Evolutionary conservation across 2,329 filamentous ascomycete genomes (phyloP).

Genomic region (Penicillium sp.): DNA sequence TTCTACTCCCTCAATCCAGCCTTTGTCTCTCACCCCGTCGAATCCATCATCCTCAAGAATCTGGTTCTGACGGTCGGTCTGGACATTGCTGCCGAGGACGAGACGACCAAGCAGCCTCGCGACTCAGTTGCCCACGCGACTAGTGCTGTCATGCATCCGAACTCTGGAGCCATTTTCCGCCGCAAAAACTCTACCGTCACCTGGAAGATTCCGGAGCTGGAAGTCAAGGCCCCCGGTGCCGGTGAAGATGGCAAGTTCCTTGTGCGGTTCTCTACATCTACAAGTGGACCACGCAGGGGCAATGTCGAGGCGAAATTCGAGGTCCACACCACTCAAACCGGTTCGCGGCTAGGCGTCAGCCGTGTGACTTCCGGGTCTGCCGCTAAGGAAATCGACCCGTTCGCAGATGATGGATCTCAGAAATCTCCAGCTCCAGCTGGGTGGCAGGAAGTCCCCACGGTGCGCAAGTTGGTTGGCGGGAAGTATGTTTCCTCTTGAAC

Average conservation of each 20-base stretch:
- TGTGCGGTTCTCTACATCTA: conserved; percentile 74
- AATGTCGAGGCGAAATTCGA: conserved; percentile 84
- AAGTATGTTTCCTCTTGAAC: conserved; percentile 63
- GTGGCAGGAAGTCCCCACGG: conserved; percentile 67
- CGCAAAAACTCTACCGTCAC: conserved; percentile 47
- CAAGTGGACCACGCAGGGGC: conserved; percentile 67
- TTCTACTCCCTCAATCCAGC: conserved; percentile 79
- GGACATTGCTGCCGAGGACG: conserved; percentile 41
- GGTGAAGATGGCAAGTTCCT: conserved; percentile 68
- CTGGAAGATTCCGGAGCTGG: conserved; percentile 51
- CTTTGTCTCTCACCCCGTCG: conserved; percentile 49
- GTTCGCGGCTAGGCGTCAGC: conserved; percentile 65
- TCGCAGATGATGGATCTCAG: conserved; percentile 46
- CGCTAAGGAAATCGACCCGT: conserved; percentile 44
- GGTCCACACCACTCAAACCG: conserved; percentile 53
- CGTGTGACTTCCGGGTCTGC: conserved; percentile 28
- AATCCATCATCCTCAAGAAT: conserved; percentile 65
- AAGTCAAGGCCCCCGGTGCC: conserved; percentile 45
- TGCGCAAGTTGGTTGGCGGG: conserved; percentile 68
- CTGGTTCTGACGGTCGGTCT: conserved; percentile 65
- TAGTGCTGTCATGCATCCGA: conserved; percentile 48
- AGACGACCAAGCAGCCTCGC: conserved; percentile 47
- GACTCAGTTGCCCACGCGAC: conserved; percentile 41
- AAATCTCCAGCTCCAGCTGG: conserved; percentile 32
- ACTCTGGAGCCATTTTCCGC: conserved; percentile 44